phyloP scores from a whole-genome alignment of 2,329 filamentous ascomycete genomes.

The Colletotrichum liriopes region DNA sequence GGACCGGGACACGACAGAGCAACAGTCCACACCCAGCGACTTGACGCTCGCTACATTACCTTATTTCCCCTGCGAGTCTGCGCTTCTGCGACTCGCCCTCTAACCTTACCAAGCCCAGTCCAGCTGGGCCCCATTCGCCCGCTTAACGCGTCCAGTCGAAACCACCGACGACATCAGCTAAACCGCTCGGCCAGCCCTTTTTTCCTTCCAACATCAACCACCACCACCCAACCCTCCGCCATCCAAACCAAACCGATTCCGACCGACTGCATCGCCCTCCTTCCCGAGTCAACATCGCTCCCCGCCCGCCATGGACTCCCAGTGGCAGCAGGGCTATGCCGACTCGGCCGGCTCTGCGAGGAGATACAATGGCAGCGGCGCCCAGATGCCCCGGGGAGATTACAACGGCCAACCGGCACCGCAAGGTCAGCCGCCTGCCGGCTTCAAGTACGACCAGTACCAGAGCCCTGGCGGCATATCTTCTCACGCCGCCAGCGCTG shows the following conservation, averaged over 20 bases:
- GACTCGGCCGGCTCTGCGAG: slow-evolving; percentile 75
- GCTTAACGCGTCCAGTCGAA: slow-evolving; percentile 43
- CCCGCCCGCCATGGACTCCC: slow-evolving; percentile 63
- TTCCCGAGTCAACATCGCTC: slow-evolving; percentile 38
- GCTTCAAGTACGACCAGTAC: slow-evolving; percentile 80
- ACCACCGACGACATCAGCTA: slow-evolving; percentile 41
- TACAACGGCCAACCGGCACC: slow-evolving; percentile 50
- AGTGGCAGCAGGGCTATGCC: slow-evolving; percentile 74
- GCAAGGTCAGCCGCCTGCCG: slow-evolving; percentile 62
- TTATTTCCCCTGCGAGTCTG: slow-evolving; percentile 17
- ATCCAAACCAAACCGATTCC: slow-evolving; percentile 21
- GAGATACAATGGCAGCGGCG: slow-evolving; percentile 71
- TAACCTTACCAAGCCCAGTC: slow-evolving; percentile 34
- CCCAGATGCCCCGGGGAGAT: slow-evolving; percentile 54
- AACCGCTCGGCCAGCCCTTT: slow-evolving; percentile 35
- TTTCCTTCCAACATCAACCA: slow-evolving; percentile 40
- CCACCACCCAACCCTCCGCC: slow-evolving; percentile 23
- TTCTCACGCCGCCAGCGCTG: slow-evolving; percentile 61
- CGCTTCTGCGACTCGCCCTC: slow-evolving; percentile 26
- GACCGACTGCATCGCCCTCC: slow-evolving; percentile 26
- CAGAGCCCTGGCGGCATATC: slow-evolving; percentile 59
- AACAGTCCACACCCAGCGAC: slow-evolving; percentile 11
- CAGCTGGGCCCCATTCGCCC: slow-evolving; percentile 40
- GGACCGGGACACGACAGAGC: slow-evolving; percentile 17
- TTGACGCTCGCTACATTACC: slow-evolving; percentile 17